A percentile compares a stretch with the other conserved stretches of the same genome.
Conservation (phyloP, 108 stramenopile species). For the Nitzschia palea region DNA sequence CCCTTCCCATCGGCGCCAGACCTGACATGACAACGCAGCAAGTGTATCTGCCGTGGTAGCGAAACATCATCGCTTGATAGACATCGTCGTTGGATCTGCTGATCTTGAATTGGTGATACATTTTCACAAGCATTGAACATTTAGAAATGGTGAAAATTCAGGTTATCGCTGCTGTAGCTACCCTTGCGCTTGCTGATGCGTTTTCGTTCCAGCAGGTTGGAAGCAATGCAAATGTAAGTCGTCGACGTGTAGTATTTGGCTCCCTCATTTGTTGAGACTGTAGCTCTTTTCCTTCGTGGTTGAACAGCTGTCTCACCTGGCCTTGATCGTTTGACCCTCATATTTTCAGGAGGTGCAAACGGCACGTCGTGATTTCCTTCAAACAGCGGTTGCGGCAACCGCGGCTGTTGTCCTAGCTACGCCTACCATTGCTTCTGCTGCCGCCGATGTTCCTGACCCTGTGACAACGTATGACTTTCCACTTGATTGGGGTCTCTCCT, state of each 20-base stretch:
- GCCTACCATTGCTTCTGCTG: constrained; percentile 59
- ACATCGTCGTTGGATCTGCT: not conserved
- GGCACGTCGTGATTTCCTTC: constrained; percentile 73
- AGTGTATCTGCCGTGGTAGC: constrained; percentile 6
- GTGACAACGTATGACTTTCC: constrained; percentile 76
- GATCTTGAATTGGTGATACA: not conserved
- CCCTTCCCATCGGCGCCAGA: not conserved
- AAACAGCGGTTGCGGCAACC: constrained; percentile 43
- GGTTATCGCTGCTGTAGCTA: constrained; percentile 1
- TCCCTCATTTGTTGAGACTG: not conserved
- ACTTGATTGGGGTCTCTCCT: constrained; percentile 83
- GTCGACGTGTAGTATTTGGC: no score
- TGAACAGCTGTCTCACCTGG: not conserved
- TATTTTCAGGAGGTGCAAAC: not conserved
- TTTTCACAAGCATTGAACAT: no score
- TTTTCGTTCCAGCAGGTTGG: constrained; percentile 12
- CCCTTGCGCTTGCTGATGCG: constrained; percentile 11
- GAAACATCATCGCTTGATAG: not conserved
- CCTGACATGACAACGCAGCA: constrained; percentile 8
- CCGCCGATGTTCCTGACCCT: constrained; percentile 74
- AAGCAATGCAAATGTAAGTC: constrained; percentile 18
- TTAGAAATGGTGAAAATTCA: constrained; percentile 13
- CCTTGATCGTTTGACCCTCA: not conserved
- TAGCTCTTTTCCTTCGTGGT: not conserved
- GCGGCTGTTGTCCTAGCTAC: constrained; percentile 48